Percentiles rank a stretch among this genome's conserved stretches.
These are phyloP conservation scores for Ceratobasidium sp. DNA, from an alignment of 1,284 basidiomycete genomes.

Conservation along the genomic window DNA sequence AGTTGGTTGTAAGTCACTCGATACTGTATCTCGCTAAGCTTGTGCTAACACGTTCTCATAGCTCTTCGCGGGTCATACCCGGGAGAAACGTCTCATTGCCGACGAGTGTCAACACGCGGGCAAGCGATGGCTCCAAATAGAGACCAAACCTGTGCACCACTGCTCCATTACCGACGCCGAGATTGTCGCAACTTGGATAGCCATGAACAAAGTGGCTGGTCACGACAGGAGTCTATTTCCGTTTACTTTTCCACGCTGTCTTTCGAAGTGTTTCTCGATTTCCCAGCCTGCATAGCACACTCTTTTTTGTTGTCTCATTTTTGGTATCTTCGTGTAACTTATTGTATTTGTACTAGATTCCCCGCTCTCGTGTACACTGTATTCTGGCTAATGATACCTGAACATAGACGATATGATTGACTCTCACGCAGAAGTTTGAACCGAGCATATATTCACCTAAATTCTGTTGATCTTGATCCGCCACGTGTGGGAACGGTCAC, in stretches of 20 bases:
- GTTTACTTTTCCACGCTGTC: constrained; percentile 27
- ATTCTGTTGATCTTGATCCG: constrained; percentile 1
- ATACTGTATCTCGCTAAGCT: background rate
- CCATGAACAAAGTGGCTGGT: constrained; percentile 27
- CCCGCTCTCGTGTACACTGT: background rate
- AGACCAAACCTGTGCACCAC: constrained; percentile 38
- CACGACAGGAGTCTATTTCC: constrained; percentile 13
- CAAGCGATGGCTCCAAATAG: constrained; percentile 44
- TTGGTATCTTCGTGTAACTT: constrained; percentile 23
- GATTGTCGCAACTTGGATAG: constrained; percentile 42
- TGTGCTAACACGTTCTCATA: background rate
- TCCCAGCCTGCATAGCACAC: constrained; percentile 14
- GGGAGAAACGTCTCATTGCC: constrained; percentile 45
- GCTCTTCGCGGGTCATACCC: constrained; percentile 36
- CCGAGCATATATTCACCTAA: constrained; percentile 16
- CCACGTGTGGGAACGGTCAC: constrained; percentile 1
- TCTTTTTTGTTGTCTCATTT: background rate
- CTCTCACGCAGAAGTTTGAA: constrained; percentile 14
- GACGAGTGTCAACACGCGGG: constrained; percentile 44
- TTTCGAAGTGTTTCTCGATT: constrained; percentile 40
- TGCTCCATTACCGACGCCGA: constrained; percentile 41
- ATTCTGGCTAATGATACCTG: background rate
- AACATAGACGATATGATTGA: background rate
- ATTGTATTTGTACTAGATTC: constrained; percentile 24
- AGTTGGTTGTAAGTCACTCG: constrained; percentile 25